Base-by-base conservation (phyloP, 176 grass and related monocot genomes). In the Pharus latifolius region DNA sequence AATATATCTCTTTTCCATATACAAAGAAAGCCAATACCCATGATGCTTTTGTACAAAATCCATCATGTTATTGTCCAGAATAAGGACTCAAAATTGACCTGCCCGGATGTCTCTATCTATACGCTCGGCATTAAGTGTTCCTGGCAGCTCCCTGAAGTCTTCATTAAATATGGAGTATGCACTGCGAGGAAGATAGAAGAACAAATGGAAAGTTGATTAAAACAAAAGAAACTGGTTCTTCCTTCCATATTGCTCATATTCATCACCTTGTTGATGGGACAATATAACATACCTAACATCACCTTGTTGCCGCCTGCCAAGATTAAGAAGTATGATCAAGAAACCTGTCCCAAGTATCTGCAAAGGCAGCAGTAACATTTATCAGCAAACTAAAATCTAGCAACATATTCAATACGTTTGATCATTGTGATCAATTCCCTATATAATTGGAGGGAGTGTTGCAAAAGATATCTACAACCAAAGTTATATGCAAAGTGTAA, bases 121-220 rank as follows among this genome's bases (percentile, higher is more conserved):
- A 86, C 87, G 81, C 20, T 98, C 89, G 1, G 89, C 94, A 59
- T 98, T 98, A 31, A 98, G 79, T 15, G 94, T 98, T 34, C 94
- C 94, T 14, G 94, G 94, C 30, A 98, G 78, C 71, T 98, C 94
- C 73, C 84, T 85, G 72, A 92, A 98, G 47, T 88, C 86, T 83
- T 98, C 94, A 58, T 98, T 98, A 60, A 98, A 98, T 83, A 98
- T 93, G 28, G 94, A 98, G 70, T 98, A 98, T 83, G 94, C 94
- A 90, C 89, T 92, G 89, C 49, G n/a, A 33, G 51, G 20, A 80
- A 20, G 17, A 63, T 28, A 17, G 1, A 78, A 17, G 1, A 78
- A 45, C 9, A 77, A 61, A 65, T 41, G 17, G 23, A 53, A 59
- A 59, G 41, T 74, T 22, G 12, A 47, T n/a, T n/a, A 26, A 82